A percentile compares a stretch with the other conserved stretches of the same genome.
Evolutionary conservation across 2,329 filamentous ascomycete species (phyloP).

Genomic region (Penicillium vulpinum): DNA sequence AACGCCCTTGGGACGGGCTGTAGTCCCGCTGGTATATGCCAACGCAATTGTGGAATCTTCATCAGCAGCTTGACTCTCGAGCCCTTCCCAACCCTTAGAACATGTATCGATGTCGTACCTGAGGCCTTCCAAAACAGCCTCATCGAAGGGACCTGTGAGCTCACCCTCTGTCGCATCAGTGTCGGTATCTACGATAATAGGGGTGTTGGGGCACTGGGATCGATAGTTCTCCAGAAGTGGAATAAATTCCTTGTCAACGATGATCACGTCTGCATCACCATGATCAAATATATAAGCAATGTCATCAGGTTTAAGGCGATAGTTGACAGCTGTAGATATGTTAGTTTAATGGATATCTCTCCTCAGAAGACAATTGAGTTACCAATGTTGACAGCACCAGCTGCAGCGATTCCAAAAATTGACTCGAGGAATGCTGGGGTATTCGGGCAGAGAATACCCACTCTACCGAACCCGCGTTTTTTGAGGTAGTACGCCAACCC

Average conservation of each 20-base stretch:
- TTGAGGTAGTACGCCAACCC: conserved; percentile 86
- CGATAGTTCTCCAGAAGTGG: conserved; percentile 68
- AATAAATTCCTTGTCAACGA: conserved; percentile 81
- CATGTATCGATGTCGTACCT: conserved; percentile 68
- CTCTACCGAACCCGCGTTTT: conserved; percentile 69
- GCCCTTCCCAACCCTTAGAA: conserved; percentile 70
- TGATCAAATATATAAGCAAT: conserved; percentile 88
- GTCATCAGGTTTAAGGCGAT: conserved; percentile 77
- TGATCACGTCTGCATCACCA: conserved; percentile 80
- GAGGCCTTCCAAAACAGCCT: conserved; percentile 78
- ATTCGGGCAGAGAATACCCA: conserved; percentile 87
- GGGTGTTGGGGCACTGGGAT: conserved; percentile 61
- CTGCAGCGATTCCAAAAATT: conserved; percentile 82
- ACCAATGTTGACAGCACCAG: conserved; percentile 74
- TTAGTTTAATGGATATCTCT: background rate
- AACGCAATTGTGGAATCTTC: conserved; percentile 84
- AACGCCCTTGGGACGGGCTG: conserved; percentile 87
- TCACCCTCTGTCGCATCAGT: conserved; percentile 75
- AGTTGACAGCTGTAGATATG: conserved; percentile 60
- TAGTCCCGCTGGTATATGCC: conserved; percentile 92
- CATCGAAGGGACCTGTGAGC: conserved; percentile 76
- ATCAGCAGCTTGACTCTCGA: conserved; percentile 67
- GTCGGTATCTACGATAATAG: conserved; percentile 79
- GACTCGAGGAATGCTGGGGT: conserved; percentile 92
- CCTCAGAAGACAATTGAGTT: conserved; percentile 31